A percentile compares a stretch with the other conserved stretches of the same genome.
These are phyloP conservation scores for Poteriospumella lacustris DNA, from an alignment of 108 stramenopile genomes.

Conservation along the genomic window DNA sequence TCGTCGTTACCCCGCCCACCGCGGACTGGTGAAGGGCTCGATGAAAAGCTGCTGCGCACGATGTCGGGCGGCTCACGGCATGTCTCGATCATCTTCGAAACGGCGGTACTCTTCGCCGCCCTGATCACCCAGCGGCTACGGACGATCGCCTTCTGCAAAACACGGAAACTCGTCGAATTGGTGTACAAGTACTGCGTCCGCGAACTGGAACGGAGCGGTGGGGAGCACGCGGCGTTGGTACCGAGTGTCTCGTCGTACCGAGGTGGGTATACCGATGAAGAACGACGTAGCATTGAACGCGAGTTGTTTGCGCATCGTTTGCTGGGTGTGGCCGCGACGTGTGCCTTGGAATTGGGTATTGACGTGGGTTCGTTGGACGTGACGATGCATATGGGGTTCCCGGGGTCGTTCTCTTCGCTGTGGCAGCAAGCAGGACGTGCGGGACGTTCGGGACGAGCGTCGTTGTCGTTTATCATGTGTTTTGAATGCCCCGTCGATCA, in stretches of 20 bases:
- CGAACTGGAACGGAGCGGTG: conserved; percentile 42
- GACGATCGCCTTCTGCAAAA: conserved; percentile 87
- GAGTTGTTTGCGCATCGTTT: conserved; percentile 73
- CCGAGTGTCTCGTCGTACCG: conserved; percentile 76
- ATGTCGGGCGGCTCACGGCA: too few species aligned
- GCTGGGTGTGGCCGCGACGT: conserved; percentile 78
- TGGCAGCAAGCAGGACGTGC: conserved; percentile 89
- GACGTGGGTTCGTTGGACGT: conserved; percentile 87
- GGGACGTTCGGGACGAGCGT: conserved; percentile 69
- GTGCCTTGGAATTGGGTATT: conserved; percentile 86
- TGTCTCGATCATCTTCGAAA: conserved; percentile 89
- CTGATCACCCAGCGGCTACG: conserved; percentile 64
- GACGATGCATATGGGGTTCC: conserved; percentile 73
- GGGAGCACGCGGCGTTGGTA: too few species aligned
- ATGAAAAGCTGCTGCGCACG: too few species aligned
- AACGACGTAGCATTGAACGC: conserved; percentile 78
- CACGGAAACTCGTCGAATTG: conserved; percentile 79
- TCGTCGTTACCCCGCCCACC: background rate
- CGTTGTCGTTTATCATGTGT: conserved; percentile 74
- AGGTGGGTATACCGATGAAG: conserved; percentile 79
- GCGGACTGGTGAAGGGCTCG: too few species aligned
- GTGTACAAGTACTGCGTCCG: conserved; percentile 51
- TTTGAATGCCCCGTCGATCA: conserved; percentile 81
- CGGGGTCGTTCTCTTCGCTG: conserved; percentile 40
- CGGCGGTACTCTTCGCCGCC: conserved; percentile 75